Percentiles rank a stretch among this genome's conserved stretches.
Conservation (phyloP, 2,329 filamentous ascomycete species). For the Claviceps capensis region DNA sequence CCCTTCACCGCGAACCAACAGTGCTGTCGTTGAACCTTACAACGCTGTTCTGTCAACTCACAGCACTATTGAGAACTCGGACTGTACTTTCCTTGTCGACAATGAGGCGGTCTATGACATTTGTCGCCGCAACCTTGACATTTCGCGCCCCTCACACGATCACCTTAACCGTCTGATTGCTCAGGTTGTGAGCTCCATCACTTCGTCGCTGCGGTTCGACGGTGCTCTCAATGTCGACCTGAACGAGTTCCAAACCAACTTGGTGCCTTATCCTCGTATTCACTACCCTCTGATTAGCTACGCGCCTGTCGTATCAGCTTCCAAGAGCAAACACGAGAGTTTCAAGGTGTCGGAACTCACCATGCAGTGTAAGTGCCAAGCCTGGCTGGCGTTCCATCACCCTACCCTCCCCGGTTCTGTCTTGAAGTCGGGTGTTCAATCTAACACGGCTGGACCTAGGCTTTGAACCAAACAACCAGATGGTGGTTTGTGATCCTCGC, state of each 20-base stretch:
- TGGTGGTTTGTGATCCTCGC: slow-evolving; percentile 61
- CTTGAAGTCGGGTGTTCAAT: background rate
- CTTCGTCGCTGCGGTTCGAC: slow-evolving; percentile 58
- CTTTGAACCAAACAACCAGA: slow-evolving; percentile 68
- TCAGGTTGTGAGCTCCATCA: slow-evolving; percentile 63
- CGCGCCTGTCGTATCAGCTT: slow-evolving; percentile 54
- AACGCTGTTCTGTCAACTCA: slow-evolving; percentile 61
- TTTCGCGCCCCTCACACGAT: slow-evolving; percentile 54
- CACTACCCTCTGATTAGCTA: slow-evolving; percentile 65
- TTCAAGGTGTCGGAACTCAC: slow-evolving; percentile 73
- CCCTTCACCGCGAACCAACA: slow-evolving; percentile 55
- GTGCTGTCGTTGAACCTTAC: slow-evolving; percentile 60
- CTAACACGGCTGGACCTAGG: slow-evolving; percentile 29
- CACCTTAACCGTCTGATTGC: slow-evolving; percentile 62
- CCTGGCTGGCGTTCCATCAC: background rate
- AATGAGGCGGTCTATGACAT: slow-evolving; percentile 67
- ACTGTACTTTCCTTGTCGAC: slow-evolving; percentile 65
- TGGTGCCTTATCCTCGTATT: slow-evolving; percentile 61
- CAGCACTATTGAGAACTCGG: slow-evolving; percentile 66
- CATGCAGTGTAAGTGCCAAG: slow-evolving; percentile 48
- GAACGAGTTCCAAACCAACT: slow-evolving; percentile 67
- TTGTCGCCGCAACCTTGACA: slow-evolving; percentile 58
- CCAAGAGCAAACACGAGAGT: slow-evolving; percentile 73
- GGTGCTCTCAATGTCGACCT: slow-evolving; percentile 61
- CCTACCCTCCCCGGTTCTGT: background rate